These are phyloP conservation scores for Xerophyta viscosa DNA, from an alignment of 106 monocot genomes.

Conservation along the genomic window DNA sequence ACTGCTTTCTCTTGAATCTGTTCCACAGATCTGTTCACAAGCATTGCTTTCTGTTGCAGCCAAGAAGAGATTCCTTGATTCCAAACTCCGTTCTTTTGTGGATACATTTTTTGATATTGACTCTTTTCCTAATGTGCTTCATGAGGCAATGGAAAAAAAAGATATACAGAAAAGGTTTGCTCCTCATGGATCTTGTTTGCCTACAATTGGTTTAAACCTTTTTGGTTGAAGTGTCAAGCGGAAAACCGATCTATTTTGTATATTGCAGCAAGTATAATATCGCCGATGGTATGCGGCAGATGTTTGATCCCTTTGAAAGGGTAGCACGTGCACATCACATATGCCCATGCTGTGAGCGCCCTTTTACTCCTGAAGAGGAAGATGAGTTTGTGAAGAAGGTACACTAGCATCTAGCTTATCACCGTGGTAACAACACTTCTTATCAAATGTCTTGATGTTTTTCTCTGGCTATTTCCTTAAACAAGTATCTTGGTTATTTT, in stretches of 20 bases:
- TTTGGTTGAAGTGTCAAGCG: background rate
- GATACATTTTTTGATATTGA: conserved; percentile 34
- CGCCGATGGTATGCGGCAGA: conserved; percentile 97
- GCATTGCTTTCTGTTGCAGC: conserved; percentile 62
- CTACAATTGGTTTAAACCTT: no score
- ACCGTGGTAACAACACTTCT: no score
- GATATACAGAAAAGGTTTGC: conserved; percentile 85
- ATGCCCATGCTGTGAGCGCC: conserved; percentile 95
- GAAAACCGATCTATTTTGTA: background rate
- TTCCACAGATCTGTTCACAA: no score
- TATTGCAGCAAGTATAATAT: conserved; percentile 76
- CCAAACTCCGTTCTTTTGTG: conserved; percentile 54
- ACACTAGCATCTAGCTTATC: conserved; percentile 1
- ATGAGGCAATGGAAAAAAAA: conserved; percentile 68
- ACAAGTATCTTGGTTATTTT: conserved; percentile 7
- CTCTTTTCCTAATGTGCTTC: conserved; percentile 60
- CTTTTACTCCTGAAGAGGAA: conserved; percentile 85
- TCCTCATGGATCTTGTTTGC: no score
- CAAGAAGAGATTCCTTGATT: conserved; percentile 80
- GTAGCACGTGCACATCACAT: conserved; percentile 90
- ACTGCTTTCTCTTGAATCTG: no score
- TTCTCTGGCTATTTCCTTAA: background rate
- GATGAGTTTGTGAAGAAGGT: conserved; percentile 94
- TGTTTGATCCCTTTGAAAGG: conserved; percentile 99
- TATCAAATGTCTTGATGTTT: background rate